A percentile compares a stretch with the other conserved stretches of the same genome.
phyloP scores from a whole-genome alignment of 345 rosid genomes.

The Pseudoturritis turrita region DNA sequence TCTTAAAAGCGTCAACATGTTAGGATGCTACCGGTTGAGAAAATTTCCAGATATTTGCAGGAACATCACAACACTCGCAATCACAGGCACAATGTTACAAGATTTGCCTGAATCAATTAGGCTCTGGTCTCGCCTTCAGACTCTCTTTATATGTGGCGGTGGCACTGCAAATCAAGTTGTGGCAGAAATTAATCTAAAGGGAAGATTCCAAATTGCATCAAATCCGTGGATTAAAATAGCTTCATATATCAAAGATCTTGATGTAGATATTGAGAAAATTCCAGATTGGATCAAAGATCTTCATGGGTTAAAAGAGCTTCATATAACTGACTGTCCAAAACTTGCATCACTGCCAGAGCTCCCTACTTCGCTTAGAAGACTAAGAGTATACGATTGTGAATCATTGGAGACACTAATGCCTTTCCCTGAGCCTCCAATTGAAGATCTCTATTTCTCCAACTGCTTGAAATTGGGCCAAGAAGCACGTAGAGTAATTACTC shows the following conservation, averaged over 20 bases:
- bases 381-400: not conserved
- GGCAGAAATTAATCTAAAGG: no score
- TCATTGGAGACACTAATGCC: not conserved
- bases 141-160: no score
- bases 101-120: no score
- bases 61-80: not conserved
- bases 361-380: not conserved
- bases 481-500: no score
- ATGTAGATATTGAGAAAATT: not conserved
- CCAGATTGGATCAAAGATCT: not conserved
- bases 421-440: no score
- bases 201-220: not conserved
- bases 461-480: no score
- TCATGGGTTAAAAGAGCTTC: not conserved
- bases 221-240: not conserved
- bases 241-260: not conserved
- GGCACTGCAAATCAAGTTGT: not conserved
- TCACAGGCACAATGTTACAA: no score
- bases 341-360: conserved; percentile 11
- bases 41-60: conserved; percentile 13
- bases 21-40: conserved; percentile 5
- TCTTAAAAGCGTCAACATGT: not conserved
- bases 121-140: no score
- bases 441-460: no score
- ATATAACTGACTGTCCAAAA: not conserved